A percentile compares a stretch with the other conserved stretches of the same genome.
These are phyloP conservation scores for Linnemannia elongata DNA, from an alignment of 192 early-diverging fungal species.

Conservation along the genomic window DNA sequence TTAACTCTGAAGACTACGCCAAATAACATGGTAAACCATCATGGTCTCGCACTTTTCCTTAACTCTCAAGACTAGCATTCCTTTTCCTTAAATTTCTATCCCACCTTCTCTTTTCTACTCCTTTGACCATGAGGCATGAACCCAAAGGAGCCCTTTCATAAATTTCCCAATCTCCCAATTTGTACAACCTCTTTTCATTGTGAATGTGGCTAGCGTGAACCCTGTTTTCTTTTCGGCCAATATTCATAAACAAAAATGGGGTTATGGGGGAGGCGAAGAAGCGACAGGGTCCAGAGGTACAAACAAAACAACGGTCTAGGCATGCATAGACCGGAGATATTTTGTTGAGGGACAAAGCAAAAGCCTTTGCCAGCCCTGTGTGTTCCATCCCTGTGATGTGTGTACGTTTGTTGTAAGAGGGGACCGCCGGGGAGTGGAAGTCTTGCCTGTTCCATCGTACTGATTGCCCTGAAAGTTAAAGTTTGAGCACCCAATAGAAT, in stretches of 20 bases:
- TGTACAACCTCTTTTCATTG: background rate
- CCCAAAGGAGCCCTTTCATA: background rate
- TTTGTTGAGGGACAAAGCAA: background rate
- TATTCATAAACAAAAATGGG: background rate
- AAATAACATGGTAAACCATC: no score
- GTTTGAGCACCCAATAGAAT: no score
- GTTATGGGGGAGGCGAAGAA: background rate
- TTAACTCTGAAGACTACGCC: background rate
- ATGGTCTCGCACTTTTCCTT: background rate
- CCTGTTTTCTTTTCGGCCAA: background rate
- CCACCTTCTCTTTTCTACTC: background rate
- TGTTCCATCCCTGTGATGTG: no score
- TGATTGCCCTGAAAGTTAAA: no score
- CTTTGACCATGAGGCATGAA: background rate
- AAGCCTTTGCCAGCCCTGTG: no score
- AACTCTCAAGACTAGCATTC: background rate
- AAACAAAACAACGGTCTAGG: background rate
- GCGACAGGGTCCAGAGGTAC: slow-evolving; percentile 1
- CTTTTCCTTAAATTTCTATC: background rate
- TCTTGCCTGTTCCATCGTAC: no score
- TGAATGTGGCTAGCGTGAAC: background rate
- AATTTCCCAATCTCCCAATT: background rate
- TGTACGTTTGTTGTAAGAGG: no score
- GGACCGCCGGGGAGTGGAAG: no score
- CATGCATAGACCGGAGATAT: background rate